Conservation (phyloP, 306 rosid species). For the Boehmeria nivea region DNA sequence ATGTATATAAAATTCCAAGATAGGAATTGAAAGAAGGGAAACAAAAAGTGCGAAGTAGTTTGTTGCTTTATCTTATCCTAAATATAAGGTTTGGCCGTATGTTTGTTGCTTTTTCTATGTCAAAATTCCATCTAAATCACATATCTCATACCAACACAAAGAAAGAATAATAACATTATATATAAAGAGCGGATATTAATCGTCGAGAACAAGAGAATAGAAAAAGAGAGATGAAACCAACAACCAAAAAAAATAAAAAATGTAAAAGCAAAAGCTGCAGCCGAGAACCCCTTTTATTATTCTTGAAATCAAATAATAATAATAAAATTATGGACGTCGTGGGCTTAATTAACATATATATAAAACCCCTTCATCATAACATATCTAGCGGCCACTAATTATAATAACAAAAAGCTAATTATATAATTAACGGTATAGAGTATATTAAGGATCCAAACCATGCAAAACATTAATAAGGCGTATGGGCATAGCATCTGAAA, state of each 20-base stretch:
- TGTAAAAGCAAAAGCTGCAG: slow-evolving; percentile 60
- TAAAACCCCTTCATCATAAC: too few relatives aligned
- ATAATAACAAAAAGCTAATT: slow-evolving; percentile 6
- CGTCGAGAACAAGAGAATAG: slow-evolving; percentile 30
- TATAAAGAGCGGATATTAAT: slow-evolving; percentile 11
- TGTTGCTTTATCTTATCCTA: slow-evolving; percentile 34
- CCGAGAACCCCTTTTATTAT: slow-evolving; percentile 50
- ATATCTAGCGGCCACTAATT: too few relatives aligned
- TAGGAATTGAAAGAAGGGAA: slow-evolving; percentile 14
- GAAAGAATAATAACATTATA: not conserved
- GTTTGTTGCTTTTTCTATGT: slow-evolving; percentile 39
- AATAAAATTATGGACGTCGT: slow-evolving; percentile 36
- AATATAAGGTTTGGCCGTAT: slow-evolving; percentile 21
- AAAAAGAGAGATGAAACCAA: slow-evolving; percentile 28
- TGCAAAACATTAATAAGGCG: too few relatives aligned
- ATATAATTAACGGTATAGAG: slow-evolving; percentile 25
- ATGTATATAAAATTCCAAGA: not conserved
- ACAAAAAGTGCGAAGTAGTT: slow-evolving; percentile 17
- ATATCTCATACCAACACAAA: slow-evolving; percentile 17
- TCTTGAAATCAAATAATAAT: slow-evolving; percentile 26
- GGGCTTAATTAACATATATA: slow-evolving; percentile 31
- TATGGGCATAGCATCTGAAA: too few relatives aligned
- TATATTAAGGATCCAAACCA: too few relatives aligned
- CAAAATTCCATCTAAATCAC: slow-evolving; percentile 28
- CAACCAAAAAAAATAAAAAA: slow-evolving; percentile 13